phyloP scores from a whole-genome alignment of 345 rosid species.

The Hibiscus mutabilis region DNA sequence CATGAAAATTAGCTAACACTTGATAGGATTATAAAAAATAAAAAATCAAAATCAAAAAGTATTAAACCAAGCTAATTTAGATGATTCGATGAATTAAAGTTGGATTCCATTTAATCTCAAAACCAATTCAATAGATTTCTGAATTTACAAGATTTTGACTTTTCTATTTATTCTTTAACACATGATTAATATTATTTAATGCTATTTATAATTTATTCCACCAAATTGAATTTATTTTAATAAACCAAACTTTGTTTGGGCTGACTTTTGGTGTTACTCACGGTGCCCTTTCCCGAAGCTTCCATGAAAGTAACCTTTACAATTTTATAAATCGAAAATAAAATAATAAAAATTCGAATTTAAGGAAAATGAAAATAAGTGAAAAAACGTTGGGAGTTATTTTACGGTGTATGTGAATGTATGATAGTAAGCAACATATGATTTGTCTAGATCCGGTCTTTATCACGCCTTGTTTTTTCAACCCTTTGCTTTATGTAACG shows the following conservation, averaged over 20 bases:
- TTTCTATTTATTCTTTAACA: not conserved
- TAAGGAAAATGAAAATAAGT: not conserved
- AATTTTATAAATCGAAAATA: no score
- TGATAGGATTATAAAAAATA: no score
- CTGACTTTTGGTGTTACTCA: not conserved
- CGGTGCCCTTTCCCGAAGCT: no score
- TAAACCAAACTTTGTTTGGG: not conserved
- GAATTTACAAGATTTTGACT: not conserved
- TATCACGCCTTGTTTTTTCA: not conserved
- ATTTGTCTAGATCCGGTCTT: not conserved
- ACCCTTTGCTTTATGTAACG: not conserved
- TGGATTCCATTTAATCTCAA: not conserved
- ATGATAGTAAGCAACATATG: not conserved
- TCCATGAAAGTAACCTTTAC: no score
- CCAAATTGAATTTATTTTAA: not conserved
- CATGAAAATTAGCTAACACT: no score
- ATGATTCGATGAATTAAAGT: not conserved
- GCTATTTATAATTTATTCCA: not conserved
- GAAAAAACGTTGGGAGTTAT: not conserved
- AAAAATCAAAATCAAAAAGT: no score
- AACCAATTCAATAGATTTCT: not conserved
- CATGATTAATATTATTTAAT: not conserved
- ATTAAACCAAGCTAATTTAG: no score
- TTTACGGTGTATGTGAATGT: not conserved
- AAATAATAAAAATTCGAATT: not conserved